Base-by-base conservation (phyloP, 768 basidiomycete species). In the Trametes maxima region DNA sequence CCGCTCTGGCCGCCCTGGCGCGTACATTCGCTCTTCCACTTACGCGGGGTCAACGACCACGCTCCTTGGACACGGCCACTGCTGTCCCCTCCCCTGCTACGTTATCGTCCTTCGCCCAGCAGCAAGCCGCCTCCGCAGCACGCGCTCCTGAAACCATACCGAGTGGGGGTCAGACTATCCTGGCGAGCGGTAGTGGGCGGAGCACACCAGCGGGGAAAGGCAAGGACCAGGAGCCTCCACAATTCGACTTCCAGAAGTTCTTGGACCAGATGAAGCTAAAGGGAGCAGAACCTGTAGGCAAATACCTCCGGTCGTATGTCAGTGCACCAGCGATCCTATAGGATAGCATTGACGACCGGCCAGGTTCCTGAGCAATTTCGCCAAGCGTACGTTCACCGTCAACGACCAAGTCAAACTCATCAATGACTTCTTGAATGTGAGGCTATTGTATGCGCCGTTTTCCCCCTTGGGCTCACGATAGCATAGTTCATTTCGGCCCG, bases 341-440 rank as follows among this genome's bases (percentile, higher is more conserved):
- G 22, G 39, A 28, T 21, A 17, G 48, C 46, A 37, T 39, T 60
- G 45, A 60, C 33, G n/a, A 52, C 22, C n/a, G 14, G 16, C 5
- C 69, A 98, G 95, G 44, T 98, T 98, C 70, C 73, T 98, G 70
- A 92, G 89, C 72, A 96, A 95, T 67, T 98, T 98, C 67, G 79
- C 92, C 22, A 97, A 95, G 75, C 83, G 91, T 62, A 89, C 93
- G 2, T 96, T 95, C 72, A 90, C 92, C 2, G 90, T 96, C 28
- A 85, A 85, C 61, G 97, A 98, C 69, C 96, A 98, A 72, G 86
- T 97, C 60, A 96, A 93, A 76, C 85, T 98, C 57, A 94, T 99
- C 69, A 89, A 92, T 69, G 95, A 98, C 68, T 99, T 98, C 69
- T 78, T 98, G 42, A 82, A 80, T 64, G 95, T 95, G 72, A 74